Conservation (phyloP, 768 basidiomycete genomes). For the Pholiota molesta region DNA sequence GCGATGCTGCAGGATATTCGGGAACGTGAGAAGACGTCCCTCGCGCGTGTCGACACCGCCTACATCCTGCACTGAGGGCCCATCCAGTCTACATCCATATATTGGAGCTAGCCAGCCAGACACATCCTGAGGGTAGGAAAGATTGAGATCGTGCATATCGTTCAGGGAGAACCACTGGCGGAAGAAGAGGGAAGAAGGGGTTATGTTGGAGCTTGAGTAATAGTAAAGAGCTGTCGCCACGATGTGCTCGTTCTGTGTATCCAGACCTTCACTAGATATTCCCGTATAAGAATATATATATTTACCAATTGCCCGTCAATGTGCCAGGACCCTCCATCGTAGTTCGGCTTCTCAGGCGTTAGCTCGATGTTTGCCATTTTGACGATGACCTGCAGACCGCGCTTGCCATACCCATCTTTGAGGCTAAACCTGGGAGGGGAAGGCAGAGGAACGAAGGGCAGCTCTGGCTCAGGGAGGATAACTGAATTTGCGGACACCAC, state of each 20-base stretch:
- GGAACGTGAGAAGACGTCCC: slow-evolving; percentile 42
- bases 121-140: slow-evolving; percentile 27
- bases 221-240: slow-evolving; percentile 34
- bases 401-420: slow-evolving; percentile 11
- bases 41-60: slow-evolving; percentile 37
- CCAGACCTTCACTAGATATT: not conserved
- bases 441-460: slow-evolving; percentile 8
- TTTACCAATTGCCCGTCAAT: slow-evolving; percentile 30
- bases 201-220: slow-evolving; percentile 30
- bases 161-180: slow-evolving; percentile 18
- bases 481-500: slow-evolving; percentile 20
- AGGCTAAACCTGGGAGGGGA: slow-evolving; percentile 14
- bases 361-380: slow-evolving; percentile 33
- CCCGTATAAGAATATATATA: not conserved
- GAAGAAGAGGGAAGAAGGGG: slow-evolving; percentile 26
- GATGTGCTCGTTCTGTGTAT: slow-evolving; percentile 35
- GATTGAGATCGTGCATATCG: slow-evolving; percentile 3
- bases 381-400: slow-evolving; percentile 27
- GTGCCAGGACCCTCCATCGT: slow-evolving; percentile 31
- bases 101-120: slow-evolving; percentile 31
- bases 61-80: slow-evolving; percentile 28
- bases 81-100: slow-evolving; percentile 28
- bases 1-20: slow-evolving; percentile 44
- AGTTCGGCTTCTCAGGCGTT: slow-evolving; percentile 33
- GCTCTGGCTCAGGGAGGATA: slow-evolving; percentile 23